phyloP scores from a whole-genome alignment of 2,329 filamentous ascomycete species.

The Phoma herbarum region DNA sequence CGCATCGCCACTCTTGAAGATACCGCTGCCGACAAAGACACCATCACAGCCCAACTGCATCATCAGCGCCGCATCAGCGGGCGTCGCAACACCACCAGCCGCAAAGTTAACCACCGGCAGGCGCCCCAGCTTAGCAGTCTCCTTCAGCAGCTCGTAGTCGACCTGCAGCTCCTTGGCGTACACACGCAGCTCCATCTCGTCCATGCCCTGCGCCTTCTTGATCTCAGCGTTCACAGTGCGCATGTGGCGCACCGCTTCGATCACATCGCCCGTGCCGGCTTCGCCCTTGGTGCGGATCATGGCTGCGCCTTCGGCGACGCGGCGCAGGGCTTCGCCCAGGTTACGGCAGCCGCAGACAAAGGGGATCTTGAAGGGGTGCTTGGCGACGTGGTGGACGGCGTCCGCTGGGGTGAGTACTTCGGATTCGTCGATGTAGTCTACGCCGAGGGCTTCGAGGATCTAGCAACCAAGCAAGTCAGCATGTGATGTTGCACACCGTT shows the following conservation, averaged over 20 bases:
- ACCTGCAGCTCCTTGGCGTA: slow-evolving; percentile 83
- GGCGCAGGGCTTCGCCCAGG: slow-evolving; percentile 88
- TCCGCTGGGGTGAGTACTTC: slow-evolving; percentile 98
- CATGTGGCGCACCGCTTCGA: slow-evolving; percentile 97
- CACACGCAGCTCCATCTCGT: slow-evolving; percentile 77
- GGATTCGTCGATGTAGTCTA: slow-evolving; percentile 98
- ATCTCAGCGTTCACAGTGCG: slow-evolving; percentile 88
- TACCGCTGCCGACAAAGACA: slow-evolving; percentile 95
- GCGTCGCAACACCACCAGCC: slow-evolving; percentile 98
- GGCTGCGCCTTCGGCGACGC: slow-evolving; percentile 91
- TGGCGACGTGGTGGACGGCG: slow-evolving; percentile 89
- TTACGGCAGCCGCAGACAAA: slow-evolving; percentile 98
- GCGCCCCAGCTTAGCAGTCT: slow-evolving; percentile 86
- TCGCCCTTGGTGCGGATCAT: slow-evolving; percentile 99
- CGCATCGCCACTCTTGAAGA: slow-evolving; percentile 96
- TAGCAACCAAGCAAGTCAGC: slow-evolving; percentile 45
- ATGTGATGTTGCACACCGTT: background rate
- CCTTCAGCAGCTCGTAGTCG: slow-evolving; percentile 79
- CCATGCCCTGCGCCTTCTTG: slow-evolving; percentile 70
- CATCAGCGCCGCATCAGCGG: slow-evolving; percentile 95
- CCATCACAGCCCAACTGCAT: slow-evolving; percentile 99
- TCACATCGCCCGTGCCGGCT: slow-evolving; percentile 94
- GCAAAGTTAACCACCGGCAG: slow-evolving; percentile 98
- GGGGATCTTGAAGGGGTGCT: slow-evolving; percentile 80
- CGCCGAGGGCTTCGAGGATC: slow-evolving; percentile 92